phyloP scores from a whole-genome alignment of 805 yeast species.

The Yamadazyma kitorensis region DNA sequence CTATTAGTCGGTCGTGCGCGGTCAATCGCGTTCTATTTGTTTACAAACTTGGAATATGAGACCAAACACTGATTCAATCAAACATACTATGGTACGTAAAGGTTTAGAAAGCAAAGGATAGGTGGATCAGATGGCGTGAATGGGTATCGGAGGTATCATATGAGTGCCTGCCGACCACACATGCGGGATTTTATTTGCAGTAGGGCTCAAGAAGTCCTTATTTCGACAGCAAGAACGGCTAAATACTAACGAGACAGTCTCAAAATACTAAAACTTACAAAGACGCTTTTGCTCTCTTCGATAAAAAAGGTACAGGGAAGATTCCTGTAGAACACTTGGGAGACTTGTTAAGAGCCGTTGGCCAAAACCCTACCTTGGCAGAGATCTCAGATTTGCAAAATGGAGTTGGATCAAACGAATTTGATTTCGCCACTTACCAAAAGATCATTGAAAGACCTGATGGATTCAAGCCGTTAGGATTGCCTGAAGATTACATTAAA shows the following conservation, averaged over 20 bases:
- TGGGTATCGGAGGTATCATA: no score
- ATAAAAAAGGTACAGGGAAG: constrained; percentile 91
- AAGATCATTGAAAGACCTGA: constrained; percentile 80
- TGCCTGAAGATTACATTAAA: constrained; percentile 87
- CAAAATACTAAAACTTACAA: constrained; percentile 54
- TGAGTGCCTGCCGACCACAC: no score
- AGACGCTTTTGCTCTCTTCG: constrained; percentile 96
- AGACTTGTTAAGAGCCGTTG: constrained; percentile 92
- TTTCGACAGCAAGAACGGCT: no score
- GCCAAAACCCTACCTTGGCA: constrained; percentile 95
- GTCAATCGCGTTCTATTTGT: no score
- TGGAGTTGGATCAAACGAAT: constrained; percentile 45
- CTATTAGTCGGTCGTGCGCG: no score
- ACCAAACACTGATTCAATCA: no score
- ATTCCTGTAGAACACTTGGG: constrained; percentile 84
- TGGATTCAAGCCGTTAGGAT: constrained; percentile 84
- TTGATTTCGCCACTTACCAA: constrained; percentile 76
- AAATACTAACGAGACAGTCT: constrained; percentile 27
- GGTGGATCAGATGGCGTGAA: no score
- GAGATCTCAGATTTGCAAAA: constrained; percentile 60
- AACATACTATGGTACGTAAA: no score
- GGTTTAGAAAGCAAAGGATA: no score
- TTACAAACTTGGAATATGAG: no score
- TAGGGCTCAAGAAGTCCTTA: no score
- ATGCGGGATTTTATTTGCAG: no score